Conservation (phyloP, 129 eudicot species). For the Apium graveolens region DNA sequence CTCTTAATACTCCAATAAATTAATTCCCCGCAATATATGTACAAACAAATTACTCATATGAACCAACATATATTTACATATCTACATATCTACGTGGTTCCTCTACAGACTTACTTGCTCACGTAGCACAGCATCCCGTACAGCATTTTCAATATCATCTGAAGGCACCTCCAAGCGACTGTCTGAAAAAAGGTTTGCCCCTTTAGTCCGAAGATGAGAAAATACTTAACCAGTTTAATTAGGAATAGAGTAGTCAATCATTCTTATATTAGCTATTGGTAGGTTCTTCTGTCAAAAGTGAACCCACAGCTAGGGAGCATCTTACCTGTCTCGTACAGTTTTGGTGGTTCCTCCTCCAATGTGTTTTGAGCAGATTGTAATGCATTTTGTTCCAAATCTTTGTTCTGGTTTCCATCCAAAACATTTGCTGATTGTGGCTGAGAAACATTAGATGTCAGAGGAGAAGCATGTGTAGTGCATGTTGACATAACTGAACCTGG, state of each 20-base stretch:
- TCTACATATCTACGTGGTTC: background rate
- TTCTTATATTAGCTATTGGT: background rate
- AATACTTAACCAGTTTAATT: background rate
- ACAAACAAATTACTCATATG: background rate
- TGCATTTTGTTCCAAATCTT: conserved; percentile 12
- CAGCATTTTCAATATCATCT: conserved; percentile 70
- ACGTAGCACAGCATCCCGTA: conserved; percentile 74
- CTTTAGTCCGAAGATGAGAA: background rate
- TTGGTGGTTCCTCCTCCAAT: conserved; percentile 13
- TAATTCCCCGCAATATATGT: background rate
- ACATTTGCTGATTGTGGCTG: conserved; percentile 18
- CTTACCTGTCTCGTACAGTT: conserved; percentile 27
- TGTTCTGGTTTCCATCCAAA: conserved; percentile 9
- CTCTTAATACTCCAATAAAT: conserved; percentile 5
- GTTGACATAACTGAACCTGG: conserved; percentile 1
- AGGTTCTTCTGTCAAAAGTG: background rate
- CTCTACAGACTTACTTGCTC: conserved; percentile 56
- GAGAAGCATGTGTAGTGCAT: background rate
- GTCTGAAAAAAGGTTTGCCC: conserved; percentile 10
- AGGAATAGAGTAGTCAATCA: background rate
- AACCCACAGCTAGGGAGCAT: background rate
- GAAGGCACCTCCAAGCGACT: conserved; percentile 22
- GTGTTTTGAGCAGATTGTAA: background rate
- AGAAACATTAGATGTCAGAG: conserved; percentile 16
- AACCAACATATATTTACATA: background rate